Conservation (phyloP, 2,329 filamentous ascomycete species). For the Podosphaera xanthii region DNA sequence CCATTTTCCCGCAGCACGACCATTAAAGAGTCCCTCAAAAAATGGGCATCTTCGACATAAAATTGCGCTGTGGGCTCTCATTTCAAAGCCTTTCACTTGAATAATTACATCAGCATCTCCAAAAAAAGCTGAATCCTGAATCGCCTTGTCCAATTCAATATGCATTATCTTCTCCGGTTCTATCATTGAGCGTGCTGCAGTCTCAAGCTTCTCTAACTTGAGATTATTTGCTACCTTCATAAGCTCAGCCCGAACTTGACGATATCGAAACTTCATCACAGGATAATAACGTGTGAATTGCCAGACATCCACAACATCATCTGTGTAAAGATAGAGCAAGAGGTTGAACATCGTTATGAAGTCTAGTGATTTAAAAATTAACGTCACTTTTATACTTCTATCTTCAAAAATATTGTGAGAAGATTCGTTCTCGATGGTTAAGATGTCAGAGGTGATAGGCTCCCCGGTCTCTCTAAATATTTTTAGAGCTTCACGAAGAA, state of each 20-base stretch:
- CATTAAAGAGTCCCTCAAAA: constrained; percentile 74
- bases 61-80: constrained; percentile 54
- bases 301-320: constrained; percentile 67
- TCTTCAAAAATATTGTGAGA: neutral
- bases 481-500: constrained; percentile 39
- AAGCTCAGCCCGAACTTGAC: constrained; percentile 62
- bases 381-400: constrained; percentile 24
- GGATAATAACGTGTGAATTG: constrained; percentile 43
- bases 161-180: constrained; percentile 39
- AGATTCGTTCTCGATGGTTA: constrained; percentile 30
- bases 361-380: constrained; percentile 51
- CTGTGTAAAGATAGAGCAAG: constrained; percentile 59
- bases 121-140: constrained; percentile 48
- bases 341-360: constrained; percentile 61
- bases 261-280: constrained; percentile 45
- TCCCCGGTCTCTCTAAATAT: constrained; percentile 30
- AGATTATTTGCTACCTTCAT: constrained; percentile 62
- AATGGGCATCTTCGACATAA: constrained; percentile 74
- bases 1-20: constrained; percentile 72
- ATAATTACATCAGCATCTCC: constrained; percentile 59
- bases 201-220: constrained; percentile 48
- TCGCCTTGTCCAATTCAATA: constrained; percentile 45
- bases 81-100: constrained; percentile 51
- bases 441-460: constrained; percentile 33
- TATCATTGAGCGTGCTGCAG: constrained; percentile 50